Base-by-base conservation (phyloP, 2,329 filamentous ascomycete genomes). In the Tricladium varicosporioides region DNA sequence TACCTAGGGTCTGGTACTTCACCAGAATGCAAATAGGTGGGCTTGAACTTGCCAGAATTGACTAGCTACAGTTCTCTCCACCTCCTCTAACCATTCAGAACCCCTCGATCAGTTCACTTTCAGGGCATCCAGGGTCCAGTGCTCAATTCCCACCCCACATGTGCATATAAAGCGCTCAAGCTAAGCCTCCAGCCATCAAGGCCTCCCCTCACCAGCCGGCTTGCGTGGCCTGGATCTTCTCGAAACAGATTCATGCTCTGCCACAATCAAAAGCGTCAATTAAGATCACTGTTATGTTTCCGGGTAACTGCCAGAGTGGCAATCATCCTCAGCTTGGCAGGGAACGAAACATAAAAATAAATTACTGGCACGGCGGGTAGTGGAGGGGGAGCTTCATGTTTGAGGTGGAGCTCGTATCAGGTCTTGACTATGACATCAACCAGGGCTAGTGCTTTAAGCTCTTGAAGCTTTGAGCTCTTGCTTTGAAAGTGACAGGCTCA, bases 171-270 rank as follows among this genome's bases (percentile, higher is more conserved):
- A 46, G 11, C 36, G 36, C 45, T 51, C 48, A 42, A 51, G 48
- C 32, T 51, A 33, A 32, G 31, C 48, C 48, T 42, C 33, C 10
- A 27, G 7, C 22, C 22, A 27, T 27, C 22, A 7, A 27, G 7
- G 22, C 19, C 48, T 19, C 31, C 48, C 19, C 5, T 51, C 36
- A 5, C 36, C 33, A 49, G 31, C 31, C 32, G 32, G 16, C 42
- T 48, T 54, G 51, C 51, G 51, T 46, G 51, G 51, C 44, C 27
- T 14, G 51, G 51, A 45, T 16, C 19, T 52, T 36, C 19, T 52
- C 15, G 40, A 45, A 45, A 22, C 33, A 51, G 3, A n/a, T 22
- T 27, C 42, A 46, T 46, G 14, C 40, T 32, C 14, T 43, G 14
- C 27, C 5, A 36, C 8, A n/a, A 16, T 36, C 16, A 10, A 13